These are phyloP conservation scores for Xerocomus spinulosus DNA, from an alignment of 768 basidiomycete species.

Conservation along the genomic window DNA sequence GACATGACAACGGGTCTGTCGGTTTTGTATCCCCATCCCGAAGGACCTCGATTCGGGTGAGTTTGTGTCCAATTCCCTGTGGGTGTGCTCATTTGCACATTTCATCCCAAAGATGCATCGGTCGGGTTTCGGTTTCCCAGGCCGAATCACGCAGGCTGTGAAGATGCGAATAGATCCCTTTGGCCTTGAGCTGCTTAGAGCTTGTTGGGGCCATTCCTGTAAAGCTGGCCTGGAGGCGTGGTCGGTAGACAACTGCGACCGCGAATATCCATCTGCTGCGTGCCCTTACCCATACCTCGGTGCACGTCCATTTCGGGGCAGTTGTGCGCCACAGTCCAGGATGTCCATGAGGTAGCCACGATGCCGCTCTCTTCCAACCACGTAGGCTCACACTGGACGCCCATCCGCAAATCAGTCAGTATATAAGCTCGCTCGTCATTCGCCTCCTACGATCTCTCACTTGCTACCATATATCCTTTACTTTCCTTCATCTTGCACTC, in stretches of 20 bases:
- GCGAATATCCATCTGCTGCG: conserved; percentile 16
- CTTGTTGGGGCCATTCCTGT: conserved; percentile 19
- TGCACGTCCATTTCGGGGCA: conserved; percentile 27
- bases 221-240: conserved; percentile 15
- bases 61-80: conserved; percentile 21
- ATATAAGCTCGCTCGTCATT: conserved; percentile 27
- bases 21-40: conserved; percentile 5
- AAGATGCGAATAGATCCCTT: conserved; percentile 25
- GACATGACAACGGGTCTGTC: conserved; percentile 24
- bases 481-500: conserved; percentile 15
- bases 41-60: conserved; percentile 13
- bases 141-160: conserved; percentile 21
- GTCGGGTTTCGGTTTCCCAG: conserved; percentile 24
- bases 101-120: conserved; percentile 17
- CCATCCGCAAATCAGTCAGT: conserved; percentile 26
- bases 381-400: conserved; percentile 19
- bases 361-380: conserved; percentile 31
- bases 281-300: conserved; percentile 28
- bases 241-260: conserved; percentile 9
- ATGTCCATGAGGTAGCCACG: conserved; percentile 34
- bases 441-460: conserved; percentile 15
- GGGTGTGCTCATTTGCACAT: conserved; percentile 11
- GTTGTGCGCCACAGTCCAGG: conserved; percentile 28
- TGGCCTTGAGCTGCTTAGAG: conserved; percentile 10
- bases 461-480: conserved; percentile 9